A percentile compares a stretch with the other conserved stretches of the same genome.
phyloP scores from a whole-genome alignment of 169 alveolate genomes.

The Cryptosporidium sp. region DNA sequence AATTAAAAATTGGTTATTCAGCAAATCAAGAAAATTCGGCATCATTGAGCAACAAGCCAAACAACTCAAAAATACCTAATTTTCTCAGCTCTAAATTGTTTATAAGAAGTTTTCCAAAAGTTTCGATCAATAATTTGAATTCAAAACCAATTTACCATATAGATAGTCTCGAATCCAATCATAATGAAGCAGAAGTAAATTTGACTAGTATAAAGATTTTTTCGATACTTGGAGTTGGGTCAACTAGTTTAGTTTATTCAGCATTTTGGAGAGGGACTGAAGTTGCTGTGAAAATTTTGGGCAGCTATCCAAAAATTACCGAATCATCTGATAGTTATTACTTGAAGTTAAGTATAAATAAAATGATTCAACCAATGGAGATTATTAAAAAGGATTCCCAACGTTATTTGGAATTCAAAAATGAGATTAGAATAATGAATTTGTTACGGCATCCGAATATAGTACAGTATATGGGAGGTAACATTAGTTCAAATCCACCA shows the following conservation, averaged over 20 bases:
- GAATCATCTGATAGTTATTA: conserved; percentile 64
- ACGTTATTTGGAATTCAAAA: conserved; percentile 83
- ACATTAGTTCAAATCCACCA: conserved; percentile 80
- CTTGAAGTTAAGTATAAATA: neutral
- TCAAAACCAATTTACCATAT: neutral
- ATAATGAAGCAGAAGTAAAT: conserved; percentile 2
- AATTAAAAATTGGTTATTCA: neutral
- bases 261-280: conserved; percentile 88
- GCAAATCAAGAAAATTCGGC: conserved; percentile 25
- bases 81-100: neutral
- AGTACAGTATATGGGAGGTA: conserved; percentile 89
- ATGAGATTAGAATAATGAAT: conserved; percentile 87
- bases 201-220: neutral
- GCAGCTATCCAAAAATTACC: conserved; percentile 63
- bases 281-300: conserved; percentile 87
- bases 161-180: neutral
- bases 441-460: conserved; percentile 87
- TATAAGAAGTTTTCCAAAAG: neutral
- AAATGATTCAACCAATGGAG: conserved; percentile 1
- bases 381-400: conserved; percentile 55
- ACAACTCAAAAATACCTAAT: neutral
- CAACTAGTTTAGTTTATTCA: conserved; percentile 85
- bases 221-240: conserved; percentile 84
- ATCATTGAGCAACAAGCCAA: neutral
- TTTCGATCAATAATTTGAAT: neutral